Conservation (phyloP, 495 filamentous ascomycete genomes). For the Aspergillus homomorphus region DNA sequence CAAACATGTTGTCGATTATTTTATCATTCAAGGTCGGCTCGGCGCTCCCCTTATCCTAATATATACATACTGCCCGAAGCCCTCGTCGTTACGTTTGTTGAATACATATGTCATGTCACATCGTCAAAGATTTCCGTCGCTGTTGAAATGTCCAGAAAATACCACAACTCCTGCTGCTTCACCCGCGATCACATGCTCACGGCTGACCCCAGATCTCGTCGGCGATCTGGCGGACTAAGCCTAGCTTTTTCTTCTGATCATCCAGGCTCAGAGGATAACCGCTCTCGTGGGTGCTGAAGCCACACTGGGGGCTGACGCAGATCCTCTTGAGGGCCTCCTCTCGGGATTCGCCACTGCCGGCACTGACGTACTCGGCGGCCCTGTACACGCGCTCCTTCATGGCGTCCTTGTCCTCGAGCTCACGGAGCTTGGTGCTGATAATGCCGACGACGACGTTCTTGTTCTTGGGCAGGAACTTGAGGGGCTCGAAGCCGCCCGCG, state of each 20-base stretch:
- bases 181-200: background rate
- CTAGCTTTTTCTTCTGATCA: slow-evolving; percentile 54
- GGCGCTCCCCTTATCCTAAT: background rate
- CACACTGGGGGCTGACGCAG: slow-evolving; percentile 66
- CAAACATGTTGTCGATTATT: background rate
- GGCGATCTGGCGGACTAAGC: slow-evolving; percentile 46
- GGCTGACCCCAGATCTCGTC: slow-evolving; percentile 43
- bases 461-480: slow-evolving; percentile 57
- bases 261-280: slow-evolving; percentile 60
- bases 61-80: background rate
- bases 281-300: slow-evolving; percentile 62
- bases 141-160: background rate
- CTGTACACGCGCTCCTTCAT: slow-evolving; percentile 56
- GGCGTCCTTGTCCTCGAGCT: slow-evolving; percentile 58
- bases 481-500: slow-evolving; percentile 64
- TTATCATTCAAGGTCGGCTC: background rate
- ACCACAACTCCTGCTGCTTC: background rate
- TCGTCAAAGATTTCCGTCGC: background rate
- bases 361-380: slow-evolving; percentile 58
- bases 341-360: slow-evolving; percentile 39
- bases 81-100: background rate
- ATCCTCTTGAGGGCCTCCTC: slow-evolving; percentile 55
- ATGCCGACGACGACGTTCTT: slow-evolving; percentile 66
- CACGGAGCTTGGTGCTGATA: slow-evolving; percentile 63
- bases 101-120: slow-evolving; percentile 1